phyloP scores from a whole-genome alignment of 192 early-diverging fungal genomes.

The Glomus cerebriforme region DNA sequence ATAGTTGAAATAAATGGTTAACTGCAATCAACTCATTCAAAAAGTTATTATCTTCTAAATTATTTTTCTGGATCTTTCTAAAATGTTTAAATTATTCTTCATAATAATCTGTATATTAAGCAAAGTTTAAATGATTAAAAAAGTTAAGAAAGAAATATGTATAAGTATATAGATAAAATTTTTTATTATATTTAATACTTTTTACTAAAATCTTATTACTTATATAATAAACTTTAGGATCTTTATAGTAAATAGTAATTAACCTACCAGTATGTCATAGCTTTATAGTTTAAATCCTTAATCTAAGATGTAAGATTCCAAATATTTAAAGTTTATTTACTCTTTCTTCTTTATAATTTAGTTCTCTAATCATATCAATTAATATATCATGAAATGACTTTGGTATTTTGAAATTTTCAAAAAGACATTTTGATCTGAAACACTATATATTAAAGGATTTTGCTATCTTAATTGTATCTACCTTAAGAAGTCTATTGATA shows the following conservation, averaged over 20 bases:
- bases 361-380: background rate
- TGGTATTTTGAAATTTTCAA: background rate
- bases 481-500: background rate
- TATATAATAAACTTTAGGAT: too few species aligned
- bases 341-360: background rate
- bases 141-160: background rate
- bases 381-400: background rate
- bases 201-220: too few species aligned
- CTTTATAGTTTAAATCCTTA: background rate
- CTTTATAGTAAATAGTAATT: background rate
- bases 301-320: background rate
- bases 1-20: background rate
- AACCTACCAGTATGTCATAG: background rate
- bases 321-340: background rate
- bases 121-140: background rate
- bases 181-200: too few species aligned
- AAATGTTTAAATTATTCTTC: conserved; percentile 2
- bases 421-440: background rate
- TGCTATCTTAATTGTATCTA: background rate
- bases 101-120: background rate
- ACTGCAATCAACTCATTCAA: background rate
- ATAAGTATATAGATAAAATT: background rate
- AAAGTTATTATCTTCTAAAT: background rate
- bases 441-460: background rate
- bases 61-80: background rate